Conservation (phyloP, 208 protist genomes). For the Trichomonas tenax region DNA sequence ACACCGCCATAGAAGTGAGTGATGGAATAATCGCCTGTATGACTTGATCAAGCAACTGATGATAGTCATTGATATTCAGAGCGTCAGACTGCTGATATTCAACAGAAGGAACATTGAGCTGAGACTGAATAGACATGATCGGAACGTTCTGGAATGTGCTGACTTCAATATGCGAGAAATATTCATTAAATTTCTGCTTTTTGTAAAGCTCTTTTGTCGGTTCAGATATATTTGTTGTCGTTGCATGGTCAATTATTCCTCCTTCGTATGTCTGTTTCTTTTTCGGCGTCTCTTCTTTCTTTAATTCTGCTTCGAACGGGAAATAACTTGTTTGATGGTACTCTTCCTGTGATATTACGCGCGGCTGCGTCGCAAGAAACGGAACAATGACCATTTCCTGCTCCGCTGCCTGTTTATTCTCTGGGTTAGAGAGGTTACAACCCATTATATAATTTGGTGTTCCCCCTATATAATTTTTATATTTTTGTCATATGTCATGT, state of each 20-base stretch:
- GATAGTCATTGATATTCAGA: not conserved
- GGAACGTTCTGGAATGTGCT: constrained; percentile 16
- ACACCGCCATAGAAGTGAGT: not conserved
- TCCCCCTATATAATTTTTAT: too few relatives aligned
- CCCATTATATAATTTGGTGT: too few relatives aligned
- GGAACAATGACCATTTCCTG: not conserved
- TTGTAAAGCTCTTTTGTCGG: not conserved
- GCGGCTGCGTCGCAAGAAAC: not conserved
- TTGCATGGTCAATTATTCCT: not conserved
- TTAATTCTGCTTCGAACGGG: not conserved
- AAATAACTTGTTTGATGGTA: not conserved
- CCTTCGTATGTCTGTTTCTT: not conserved
- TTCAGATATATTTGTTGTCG: not conserved
- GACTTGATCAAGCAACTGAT: not conserved
- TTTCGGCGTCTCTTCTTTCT: not conserved
- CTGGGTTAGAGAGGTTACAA: not conserved
- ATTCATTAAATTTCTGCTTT: not conserved
- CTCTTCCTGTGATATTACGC: not conserved
- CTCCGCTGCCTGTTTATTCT: not conserved
- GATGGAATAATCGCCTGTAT: not conserved
- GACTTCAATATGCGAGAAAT: constrained; percentile 8
- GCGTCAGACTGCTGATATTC: not conserved
- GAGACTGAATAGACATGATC: not conserved
- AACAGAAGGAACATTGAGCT: not conserved
- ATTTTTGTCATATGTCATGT: too few relatives aligned